These are phyloP conservation scores for Botryosphaeria dothidea DNA, from an alignment of 2,329 filamentous ascomycete species.

Conservation along the genomic window DNA sequence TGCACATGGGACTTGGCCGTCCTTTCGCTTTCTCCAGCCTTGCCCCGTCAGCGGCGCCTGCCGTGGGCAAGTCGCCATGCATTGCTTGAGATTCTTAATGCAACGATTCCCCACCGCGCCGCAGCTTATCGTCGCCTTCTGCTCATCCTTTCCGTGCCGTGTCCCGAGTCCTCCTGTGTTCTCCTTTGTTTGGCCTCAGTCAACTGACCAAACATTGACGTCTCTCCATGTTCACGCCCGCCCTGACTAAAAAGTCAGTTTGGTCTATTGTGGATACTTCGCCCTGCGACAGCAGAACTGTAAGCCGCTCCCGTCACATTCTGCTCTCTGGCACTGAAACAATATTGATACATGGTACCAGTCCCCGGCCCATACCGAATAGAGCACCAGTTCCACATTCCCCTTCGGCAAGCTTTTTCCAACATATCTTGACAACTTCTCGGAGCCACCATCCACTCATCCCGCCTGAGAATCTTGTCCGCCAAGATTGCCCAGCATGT, in stretches of 20 bases:
- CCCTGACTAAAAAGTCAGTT: neutral
- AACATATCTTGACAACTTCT: neutral
- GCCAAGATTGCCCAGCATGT: constrained; percentile 11
- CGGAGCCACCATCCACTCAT: neutral
- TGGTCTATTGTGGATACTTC: neutral
- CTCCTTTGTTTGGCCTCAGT: neutral
- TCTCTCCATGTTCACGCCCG: neutral
- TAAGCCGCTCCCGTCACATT: neutral
- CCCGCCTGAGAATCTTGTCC: neutral
- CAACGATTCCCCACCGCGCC: constrained; percentile 4
- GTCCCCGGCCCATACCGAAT: neutral
- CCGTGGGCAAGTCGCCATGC: constrained; percentile 14
- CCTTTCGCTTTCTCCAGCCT: neutral
- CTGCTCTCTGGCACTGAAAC: neutral
- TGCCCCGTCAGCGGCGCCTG: constrained; percentile 17
- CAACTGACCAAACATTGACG: neutral
- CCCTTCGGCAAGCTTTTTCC: neutral
- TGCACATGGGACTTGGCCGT: no score
- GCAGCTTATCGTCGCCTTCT: neutral
- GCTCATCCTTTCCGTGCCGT: neutral
- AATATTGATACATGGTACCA: neutral
- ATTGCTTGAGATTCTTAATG: constrained; percentile 18
- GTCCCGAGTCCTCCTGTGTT: neutral
- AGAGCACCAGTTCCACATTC: neutral
- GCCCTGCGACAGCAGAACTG: neutral